Base-by-base conservation (phyloP, 768 basidiomycete species). In the Mycena indigotica region DNA sequence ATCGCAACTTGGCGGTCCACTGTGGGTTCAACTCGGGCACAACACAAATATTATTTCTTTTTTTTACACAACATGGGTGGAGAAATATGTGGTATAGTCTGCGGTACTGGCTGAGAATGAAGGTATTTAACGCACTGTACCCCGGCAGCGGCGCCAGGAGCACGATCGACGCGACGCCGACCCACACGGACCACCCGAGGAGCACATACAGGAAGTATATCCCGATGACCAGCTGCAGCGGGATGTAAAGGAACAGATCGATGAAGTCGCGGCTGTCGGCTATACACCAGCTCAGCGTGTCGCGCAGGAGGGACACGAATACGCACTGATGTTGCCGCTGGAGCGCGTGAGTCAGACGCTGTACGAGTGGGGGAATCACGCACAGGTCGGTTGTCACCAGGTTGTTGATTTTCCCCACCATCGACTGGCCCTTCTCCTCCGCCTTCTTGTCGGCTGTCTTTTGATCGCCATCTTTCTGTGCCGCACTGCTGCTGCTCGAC, bases 361-460 rank as follows among this genome's bases (percentile, higher is more conserved):
- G 24, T 5, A 48, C 13, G 21, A 28, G 25, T 6, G 23, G 15
- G 41, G 19, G 46, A 28, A 24, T 12, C 13, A 48, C 46, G 21
- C 23, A 48, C 67, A 61, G 19, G 69, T 93, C 90, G 1, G 85
- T 84, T 5, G 88, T 84, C 29, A 89, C 81, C 5, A 91, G 72
- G 55, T 90, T 91, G 69, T 88, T 91, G 65, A 92, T 86, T 66
- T 84, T 88, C 10, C 91, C 90, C 32, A 85, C 81, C n/a, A 89
- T 69, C 65, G 85, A 84, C 8, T 72, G 55, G 35, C 48, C 30
- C 39, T 66, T 66, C 44, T 57, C 17, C 32, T 8, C 32, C 8
- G 10, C 62, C 1, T 41, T 59, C 25, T 50, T 62, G 38, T 30
- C 25, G 46, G 25, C 24, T 21, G 21, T 53, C 44, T 50, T 83